Evolutionary conservation across 108 stramenopile species (phyloP).

Genomic region (Cyclotella cryptica): DNA sequence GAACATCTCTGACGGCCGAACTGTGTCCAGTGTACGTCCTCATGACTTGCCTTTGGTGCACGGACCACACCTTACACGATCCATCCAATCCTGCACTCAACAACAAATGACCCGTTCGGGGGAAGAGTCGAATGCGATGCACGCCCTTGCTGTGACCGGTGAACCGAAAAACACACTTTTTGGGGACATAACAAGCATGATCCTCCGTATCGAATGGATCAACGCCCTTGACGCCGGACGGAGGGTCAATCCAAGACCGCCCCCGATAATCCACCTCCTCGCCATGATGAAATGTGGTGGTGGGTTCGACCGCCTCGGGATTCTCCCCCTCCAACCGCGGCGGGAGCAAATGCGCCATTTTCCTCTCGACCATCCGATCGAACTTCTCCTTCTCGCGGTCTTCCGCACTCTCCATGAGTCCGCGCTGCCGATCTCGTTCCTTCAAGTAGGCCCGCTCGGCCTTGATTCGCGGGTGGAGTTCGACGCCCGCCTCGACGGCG

Average conservation of each 20-base stretch:
- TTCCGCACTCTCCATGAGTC: slow-evolving; percentile 59
- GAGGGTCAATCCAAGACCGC: slow-evolving; percentile 91
- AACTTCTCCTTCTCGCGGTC: slow-evolving; percentile 60
- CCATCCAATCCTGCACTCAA: slow-evolving; percentile 96
- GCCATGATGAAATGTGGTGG: slow-evolving; percentile 90
- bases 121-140: slow-evolving; percentile 95
- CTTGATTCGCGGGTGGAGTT: slow-evolving; percentile 60
- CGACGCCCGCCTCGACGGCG: slow-evolving; percentile 65
- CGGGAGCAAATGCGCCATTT: slow-evolving; percentile 95
- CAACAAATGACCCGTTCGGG: slow-evolving; percentile 97
- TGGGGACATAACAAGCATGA: slow-evolving; percentile 94
- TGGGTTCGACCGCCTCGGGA: slow-evolving; percentile 63
- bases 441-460: slow-evolving; percentile 77
- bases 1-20: slow-evolving; percentile 92
- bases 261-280: slow-evolving; percentile 95
- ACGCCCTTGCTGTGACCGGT: slow-evolving; percentile 97
- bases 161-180: slow-evolving; percentile 92
- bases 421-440: slow-evolving; percentile 75
- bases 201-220: slow-evolving; percentile 68
- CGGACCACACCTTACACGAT: slow-evolving; percentile 91
- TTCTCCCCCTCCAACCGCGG: slow-evolving; percentile 84
- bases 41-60: slow-evolving; percentile 70
- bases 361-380: slow-evolving; percentile 89
- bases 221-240: slow-evolving; percentile 67
- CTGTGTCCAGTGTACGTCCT: slow-evolving; percentile 95